phyloP scores from a whole-genome alignment of 2,329 filamentous ascomycete species.

The Penicillium sp. region DNA sequence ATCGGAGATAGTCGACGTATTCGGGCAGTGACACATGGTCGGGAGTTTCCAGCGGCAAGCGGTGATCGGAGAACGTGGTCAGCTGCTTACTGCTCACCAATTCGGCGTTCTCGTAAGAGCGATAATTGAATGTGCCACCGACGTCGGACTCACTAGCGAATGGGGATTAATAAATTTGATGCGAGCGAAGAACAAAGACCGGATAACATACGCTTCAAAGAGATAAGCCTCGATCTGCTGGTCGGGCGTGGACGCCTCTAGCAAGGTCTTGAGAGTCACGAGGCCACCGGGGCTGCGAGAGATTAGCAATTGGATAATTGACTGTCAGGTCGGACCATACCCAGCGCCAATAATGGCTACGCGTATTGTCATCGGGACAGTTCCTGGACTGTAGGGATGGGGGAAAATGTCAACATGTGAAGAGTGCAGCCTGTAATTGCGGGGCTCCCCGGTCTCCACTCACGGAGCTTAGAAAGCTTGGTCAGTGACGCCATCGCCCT shows the following conservation, averaged over 20 bases:
- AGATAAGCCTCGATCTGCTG: conserved; percentile 13
- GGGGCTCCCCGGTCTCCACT: neutral
- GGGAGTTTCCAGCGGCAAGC: conserved; percentile 11
- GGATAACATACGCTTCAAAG: conserved; percentile 10
- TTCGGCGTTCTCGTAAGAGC: conserved; percentile 13
- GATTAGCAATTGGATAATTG: neutral
- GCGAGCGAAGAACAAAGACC: neutral
- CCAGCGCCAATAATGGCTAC: conserved; percentile 13
- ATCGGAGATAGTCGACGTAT: conserved; percentile 16
- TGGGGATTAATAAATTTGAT: neutral
- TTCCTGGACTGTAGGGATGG: neutral
- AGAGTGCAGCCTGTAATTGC: neutral
- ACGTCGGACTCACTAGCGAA: conserved; percentile 6
- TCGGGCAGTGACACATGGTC: conserved; percentile 13
- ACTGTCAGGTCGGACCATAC: neutral
- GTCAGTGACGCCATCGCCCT: neutral
- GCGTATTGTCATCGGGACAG: conserved; percentile 5
- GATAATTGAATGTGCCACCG: conserved; percentile 16
- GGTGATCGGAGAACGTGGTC: conserved; percentile 17
- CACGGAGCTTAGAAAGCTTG: neutral
- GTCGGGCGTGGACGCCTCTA: conserved; percentile 9
- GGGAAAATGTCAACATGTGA: neutral
- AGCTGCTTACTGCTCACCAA: conserved; percentile 16
- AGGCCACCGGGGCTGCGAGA: conserved; percentile 9
- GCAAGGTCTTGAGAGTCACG: conserved; percentile 14